A percentile compares a stretch with the other conserved stretches of the same genome.
These are phyloP conservation scores for Rosa lucieae DNA, from an alignment of 306 rosid species.

Conservation along the genomic window DNA sequence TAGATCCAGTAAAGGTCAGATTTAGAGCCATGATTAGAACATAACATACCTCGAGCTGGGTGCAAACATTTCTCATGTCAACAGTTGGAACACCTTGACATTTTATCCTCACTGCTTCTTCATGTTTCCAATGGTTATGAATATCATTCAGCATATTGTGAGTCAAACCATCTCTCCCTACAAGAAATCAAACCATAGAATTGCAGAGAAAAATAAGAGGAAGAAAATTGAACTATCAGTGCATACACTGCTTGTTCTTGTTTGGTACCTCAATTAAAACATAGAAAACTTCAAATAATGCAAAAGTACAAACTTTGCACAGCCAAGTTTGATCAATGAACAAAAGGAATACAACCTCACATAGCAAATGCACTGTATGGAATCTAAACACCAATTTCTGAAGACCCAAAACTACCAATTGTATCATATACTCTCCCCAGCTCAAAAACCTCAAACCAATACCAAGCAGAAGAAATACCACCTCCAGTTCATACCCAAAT, in stretches of 20 bases:
- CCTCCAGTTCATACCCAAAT: too few species aligned
- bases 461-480: too few species aligned
- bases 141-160: constrained; percentile 90
- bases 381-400: too few species aligned
- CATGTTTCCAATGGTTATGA: constrained; percentile 75
- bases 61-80: constrained; percentile 85
- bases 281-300: background rate
- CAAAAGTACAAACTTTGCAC: background rate
- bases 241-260: background rate
- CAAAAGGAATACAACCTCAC: too few species aligned
- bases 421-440: too few species aligned
- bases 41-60: constrained; percentile 26
- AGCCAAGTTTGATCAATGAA: too few species aligned
- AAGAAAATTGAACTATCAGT: background rate
- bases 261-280: background rate
- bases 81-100: constrained; percentile 91
- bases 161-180: constrained; percentile 96
- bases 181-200: constrained; percentile 17
- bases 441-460: too few species aligned
- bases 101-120: constrained; percentile 84
- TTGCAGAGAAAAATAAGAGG: constrained; percentile 10
- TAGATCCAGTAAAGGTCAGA: too few species aligned
- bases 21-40: constrained; percentile 17
- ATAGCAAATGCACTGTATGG: too few species aligned
- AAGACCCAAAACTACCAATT: too few species aligned